Percentiles rank a stretch among this genome's conserved stretches.
Conservation (phyloP, 2,329 filamentous ascomycete species). For the Aspergillus udagawae region DNA sequence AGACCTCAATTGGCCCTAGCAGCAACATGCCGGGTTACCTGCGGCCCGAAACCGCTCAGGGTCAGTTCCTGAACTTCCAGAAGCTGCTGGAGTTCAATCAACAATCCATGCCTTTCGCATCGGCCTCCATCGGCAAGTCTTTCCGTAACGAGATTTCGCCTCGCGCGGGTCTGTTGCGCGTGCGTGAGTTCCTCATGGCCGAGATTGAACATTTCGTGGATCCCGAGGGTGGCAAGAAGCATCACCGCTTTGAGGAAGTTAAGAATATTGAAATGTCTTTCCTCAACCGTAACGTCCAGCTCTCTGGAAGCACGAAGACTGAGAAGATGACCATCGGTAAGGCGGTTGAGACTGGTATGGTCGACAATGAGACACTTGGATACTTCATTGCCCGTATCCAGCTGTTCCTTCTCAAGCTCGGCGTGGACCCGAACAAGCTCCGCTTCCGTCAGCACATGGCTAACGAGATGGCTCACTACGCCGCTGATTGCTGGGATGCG, state of each 20-base stretch:
- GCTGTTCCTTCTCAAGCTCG: conserved; percentile 82
- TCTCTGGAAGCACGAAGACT: conserved; percentile 75
- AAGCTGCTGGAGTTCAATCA: conserved; percentile 97
- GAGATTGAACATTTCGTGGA: conserved; percentile 99
- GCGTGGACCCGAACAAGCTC: conserved; percentile 80
- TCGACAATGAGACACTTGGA: conserved; percentile 96
- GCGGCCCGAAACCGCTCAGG: conserved; percentile 92
- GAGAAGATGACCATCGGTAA: conserved; percentile 74
- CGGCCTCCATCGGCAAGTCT: conserved; percentile 93
- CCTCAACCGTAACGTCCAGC: conserved; percentile 79
- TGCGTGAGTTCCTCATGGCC: conserved; percentile 97
- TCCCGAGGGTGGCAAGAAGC: conserved; percentile 90
- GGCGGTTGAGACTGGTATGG: conserved; percentile 74
- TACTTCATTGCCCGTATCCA: conserved; percentile 96
- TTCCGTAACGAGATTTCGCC: conserved; percentile 98
- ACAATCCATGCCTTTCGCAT: conserved; percentile 92
- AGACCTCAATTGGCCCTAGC: conserved; percentile 89
- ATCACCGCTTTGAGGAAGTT: conserved; percentile 80
- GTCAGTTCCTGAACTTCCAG: conserved; percentile 94
- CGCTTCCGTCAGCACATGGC: conserved; percentile 97
- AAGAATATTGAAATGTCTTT: conserved; percentile 78
- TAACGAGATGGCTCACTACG: conserved; percentile 89
- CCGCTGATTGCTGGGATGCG: conserved; percentile 95
- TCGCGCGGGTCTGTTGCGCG: conserved; percentile 81
- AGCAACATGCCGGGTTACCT: conserved; percentile 81